Percentiles rank a stretch among this genome's conserved stretches.
These are phyloP conservation scores for Pichia sp. DNA, from an alignment of 1,139 yeast genomes.

Conservation along the genomic window DNA sequence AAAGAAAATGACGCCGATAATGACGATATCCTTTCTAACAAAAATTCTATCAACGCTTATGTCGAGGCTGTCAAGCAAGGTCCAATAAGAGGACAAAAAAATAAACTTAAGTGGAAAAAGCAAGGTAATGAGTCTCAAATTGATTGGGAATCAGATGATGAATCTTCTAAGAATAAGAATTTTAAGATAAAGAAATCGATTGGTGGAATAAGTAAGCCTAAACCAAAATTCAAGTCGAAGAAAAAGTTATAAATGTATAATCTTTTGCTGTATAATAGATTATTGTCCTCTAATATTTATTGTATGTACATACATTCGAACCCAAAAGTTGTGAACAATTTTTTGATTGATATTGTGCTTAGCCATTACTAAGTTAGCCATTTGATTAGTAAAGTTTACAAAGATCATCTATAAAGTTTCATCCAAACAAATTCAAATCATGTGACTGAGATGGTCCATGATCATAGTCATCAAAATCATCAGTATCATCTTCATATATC, in stretches of 20 bases:
- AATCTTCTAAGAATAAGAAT: conserved; percentile 6
- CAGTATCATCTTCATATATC: conserved; percentile 11
- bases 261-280: too few species aligned
- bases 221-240: conserved; percentile 47
- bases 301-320: neutral
- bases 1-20: conserved; percentile 37
- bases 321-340: neutral
- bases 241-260: conserved; percentile 43
- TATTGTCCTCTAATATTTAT: too few species aligned
- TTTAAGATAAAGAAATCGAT: conserved; percentile 8
- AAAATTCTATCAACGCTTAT: conserved; percentile 77
- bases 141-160: conserved; percentile 36
- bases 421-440: conserved; percentile 18
- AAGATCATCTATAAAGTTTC: neutral
- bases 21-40: conserved; percentile 43
- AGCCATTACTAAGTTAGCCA: too few species aligned
- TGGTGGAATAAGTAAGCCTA: conserved; percentile 28
- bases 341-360: neutral
- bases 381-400: neutral
- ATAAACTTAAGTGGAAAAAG: conserved; percentile 80
- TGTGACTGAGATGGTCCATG: conserved; percentile 12
- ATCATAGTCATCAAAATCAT: conserved; percentile 17
- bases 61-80: conserved; percentile 89
- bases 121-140: conserved; percentile 50
- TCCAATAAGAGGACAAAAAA: conserved; percentile 88